Base-by-base conservation (phyloP, 179 eudicot species). In the Patellifolia procumbens region DNA sequence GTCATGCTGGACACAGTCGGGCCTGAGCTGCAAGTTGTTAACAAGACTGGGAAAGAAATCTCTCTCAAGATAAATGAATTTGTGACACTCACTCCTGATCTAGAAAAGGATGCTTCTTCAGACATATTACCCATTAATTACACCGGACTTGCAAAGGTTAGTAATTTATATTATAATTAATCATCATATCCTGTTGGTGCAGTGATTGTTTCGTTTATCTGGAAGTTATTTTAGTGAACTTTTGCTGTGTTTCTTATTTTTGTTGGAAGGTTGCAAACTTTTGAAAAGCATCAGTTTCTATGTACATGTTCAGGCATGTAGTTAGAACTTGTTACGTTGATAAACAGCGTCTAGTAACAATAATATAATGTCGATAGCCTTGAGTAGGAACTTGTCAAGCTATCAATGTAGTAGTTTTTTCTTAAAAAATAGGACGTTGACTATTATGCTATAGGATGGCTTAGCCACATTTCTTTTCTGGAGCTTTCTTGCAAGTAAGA, bases 1-100 rank as follows among this genome's bases (percentile, higher is more conserved):
- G 96, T 96, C 60, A 96, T 96, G 99, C 84, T 95, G 15, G 99
- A 95, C 76, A 93, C 97, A 34, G 92, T 90, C 71, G 99, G 99
- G 37, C 86, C 98, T 20, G 99, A 96, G 87, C 71, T 96, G 70
- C 98, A 91, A 85, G 97, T 96, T 77, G 85, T 89, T 56, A 93
- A 90, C 65, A 88, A 78, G 70, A 83, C 80, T 59, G 94, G 88
- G 82, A 81, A 88, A 59, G 81, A 89, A 69, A 91, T 96, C 69
- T 75, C 91, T 49, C 97, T 96, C 52, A 71, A 77, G 81, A 96
- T 85, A 63, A 84, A 93, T 82, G 92, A 80, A 28, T 72, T 78
- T 63, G 96, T 96, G 82, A 87, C 90, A 78, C 86, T 96, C 59
- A 91, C 96, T 5, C 97, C 98, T 43, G 80, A 93, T 81, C 79